Conservation (phyloP, 257 asterid genomes). For the Capsicum rhomboideum region DNA sequence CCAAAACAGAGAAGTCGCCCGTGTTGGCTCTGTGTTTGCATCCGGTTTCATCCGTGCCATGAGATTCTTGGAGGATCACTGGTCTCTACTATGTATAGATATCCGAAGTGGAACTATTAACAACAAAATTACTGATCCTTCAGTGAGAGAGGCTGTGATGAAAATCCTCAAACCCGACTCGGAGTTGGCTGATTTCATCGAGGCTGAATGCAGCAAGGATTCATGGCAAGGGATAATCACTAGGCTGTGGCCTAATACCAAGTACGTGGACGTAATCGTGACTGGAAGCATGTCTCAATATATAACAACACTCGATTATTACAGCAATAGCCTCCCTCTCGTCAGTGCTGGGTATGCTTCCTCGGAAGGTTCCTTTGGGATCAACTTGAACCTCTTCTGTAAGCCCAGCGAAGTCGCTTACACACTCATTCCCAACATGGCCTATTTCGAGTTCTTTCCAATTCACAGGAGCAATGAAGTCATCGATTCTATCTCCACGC, state of each 20-base stretch:
- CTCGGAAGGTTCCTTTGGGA: not conserved
- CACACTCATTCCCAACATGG: not conserved
- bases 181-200: not conserved
- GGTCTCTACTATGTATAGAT: not conserved
- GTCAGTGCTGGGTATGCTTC: not conserved
- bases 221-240: not conserved
- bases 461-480: not conserved
- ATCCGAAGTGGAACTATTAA: not conserved
- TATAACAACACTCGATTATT: not conserved
- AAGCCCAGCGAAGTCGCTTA: not conserved
- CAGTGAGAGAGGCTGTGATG: not conserved
- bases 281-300: conserved; percentile 1
- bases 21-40: not conserved
- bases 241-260: not conserved
- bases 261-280: not conserved
- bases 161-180: not conserved
- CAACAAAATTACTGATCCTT: not conserved
- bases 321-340: not conserved
- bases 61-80: not conserved
- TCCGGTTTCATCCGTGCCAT: not conserved
- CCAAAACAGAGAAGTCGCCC: not conserved
- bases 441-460: not conserved
- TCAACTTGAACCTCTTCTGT: not conserved
- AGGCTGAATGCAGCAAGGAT: not conserved
- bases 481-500: not conserved